phyloP scores from a whole-genome alignment of 1,284 basidiomycete genomes.

The Serendipita sp. region DNA sequence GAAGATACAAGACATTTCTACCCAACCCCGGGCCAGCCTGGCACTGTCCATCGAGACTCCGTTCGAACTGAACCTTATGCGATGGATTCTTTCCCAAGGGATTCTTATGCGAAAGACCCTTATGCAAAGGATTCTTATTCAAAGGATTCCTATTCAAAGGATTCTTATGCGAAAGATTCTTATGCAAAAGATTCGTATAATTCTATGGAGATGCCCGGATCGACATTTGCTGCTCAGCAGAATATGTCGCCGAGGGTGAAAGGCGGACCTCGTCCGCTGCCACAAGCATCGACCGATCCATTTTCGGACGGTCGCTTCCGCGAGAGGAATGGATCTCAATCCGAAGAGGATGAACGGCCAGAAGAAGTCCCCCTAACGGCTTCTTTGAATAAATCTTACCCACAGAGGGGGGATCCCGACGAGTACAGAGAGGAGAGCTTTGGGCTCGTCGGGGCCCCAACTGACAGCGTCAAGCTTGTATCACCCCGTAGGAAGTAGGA shows the following conservation, averaged over 20 bases:
- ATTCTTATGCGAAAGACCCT: not conserved
- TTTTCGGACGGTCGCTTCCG: not conserved
- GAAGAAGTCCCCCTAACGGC: conserved; percentile 5
- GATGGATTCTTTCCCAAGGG: too few relatives aligned
- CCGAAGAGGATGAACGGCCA: not conserved
- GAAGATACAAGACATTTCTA: conserved; percentile 64
- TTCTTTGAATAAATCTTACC: not conserved
- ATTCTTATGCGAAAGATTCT: not conserved
- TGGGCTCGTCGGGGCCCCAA: not conserved
- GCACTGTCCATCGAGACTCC: conserved; percentile 32
- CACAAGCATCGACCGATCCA: not conserved
- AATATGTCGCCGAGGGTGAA: not conserved
- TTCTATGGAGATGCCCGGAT: not conserved
- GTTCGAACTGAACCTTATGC: not conserved
- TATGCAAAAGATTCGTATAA: not conserved
- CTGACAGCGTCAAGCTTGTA: conserved; percentile 1
- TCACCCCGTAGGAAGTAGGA: not conserved
- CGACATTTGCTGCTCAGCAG: not conserved
- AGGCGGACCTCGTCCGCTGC: not conserved
- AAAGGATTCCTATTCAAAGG: not conserved
- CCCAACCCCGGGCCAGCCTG: conserved; percentile 28
- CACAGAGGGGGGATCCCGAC: not conserved
- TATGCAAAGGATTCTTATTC: conserved; percentile 10
- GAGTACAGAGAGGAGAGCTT: not conserved
- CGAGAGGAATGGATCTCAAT: not conserved